Conservation (phyloP, 1,284 basidiomycete genomes). For the Ustilago sp. region DNA sequence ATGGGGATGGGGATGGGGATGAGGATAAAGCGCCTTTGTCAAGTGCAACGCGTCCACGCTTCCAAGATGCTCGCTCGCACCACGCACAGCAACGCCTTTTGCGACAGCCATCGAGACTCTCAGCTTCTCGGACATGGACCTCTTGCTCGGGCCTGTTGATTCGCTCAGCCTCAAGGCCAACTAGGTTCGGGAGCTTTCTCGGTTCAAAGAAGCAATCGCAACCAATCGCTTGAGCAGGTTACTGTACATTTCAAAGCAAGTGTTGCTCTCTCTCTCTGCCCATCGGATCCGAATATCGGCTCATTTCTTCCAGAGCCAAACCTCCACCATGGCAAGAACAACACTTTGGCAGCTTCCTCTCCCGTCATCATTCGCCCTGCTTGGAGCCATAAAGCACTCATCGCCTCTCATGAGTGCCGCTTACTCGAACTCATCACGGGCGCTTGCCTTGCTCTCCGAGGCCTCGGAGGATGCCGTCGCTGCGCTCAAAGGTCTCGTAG, state of each 20-base stretch:
- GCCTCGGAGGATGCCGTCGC: conserved; percentile 65
- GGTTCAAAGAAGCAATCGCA: too few species aligned
- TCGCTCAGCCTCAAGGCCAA: too few species aligned
- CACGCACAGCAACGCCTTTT: background rate
- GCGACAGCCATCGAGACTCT: background rate
- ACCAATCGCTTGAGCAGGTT: too few species aligned
- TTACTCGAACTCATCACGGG: conserved; percentile 62
- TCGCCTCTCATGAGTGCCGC: conserved; percentile 43
- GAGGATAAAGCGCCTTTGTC: background rate
- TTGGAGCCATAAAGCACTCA: conserved; percentile 8
- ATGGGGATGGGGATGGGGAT: background rate
- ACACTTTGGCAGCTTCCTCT: conserved; percentile 3
- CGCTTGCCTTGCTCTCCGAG: conserved; percentile 63
- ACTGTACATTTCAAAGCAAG: background rate
- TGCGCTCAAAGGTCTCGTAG: conserved; percentile 61
- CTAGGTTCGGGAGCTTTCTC: too few species aligned
- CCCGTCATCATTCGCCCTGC: background rate
- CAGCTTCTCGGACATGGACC: background rate
- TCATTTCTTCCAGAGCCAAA: conserved; percentile 13
- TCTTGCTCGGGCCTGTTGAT: background rate
- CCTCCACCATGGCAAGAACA: conserved; percentile 18
- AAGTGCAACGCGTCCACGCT: conserved; percentile 2
- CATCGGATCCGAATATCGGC: conserved; percentile 16
- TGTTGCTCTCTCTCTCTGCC: background rate
- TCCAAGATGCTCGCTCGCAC: background rate